phyloP scores from a whole-genome alignment of 2,329 filamentous ascomycete genomes.

The Colletotrichum musicola region DNA sequence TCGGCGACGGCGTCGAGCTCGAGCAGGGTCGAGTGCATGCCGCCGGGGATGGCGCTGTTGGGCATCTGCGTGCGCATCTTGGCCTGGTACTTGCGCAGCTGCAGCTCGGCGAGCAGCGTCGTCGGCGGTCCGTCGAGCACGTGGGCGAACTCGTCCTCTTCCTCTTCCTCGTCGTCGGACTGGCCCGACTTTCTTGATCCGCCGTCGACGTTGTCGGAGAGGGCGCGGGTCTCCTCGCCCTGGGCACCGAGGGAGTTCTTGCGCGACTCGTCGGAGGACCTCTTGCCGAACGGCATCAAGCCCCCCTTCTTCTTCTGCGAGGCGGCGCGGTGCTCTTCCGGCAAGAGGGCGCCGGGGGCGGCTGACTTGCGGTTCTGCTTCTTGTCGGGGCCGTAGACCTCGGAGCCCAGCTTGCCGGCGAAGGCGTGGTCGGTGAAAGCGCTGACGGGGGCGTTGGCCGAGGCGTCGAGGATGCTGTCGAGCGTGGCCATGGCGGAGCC shows the following conservation, averaged over 20 bases:
- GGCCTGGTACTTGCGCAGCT: conserved; percentile 90
- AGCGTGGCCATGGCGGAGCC: conserved; percentile 90
- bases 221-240: conserved; percentile 43
- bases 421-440: conserved; percentile 93
- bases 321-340: conserved; percentile 37
- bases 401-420: conserved; percentile 79
- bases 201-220: conserved; percentile 43
- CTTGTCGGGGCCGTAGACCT: conserved; percentile 75
- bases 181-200: conserved; percentile 46
- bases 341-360: conserved; percentile 45
- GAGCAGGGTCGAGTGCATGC: conserved; percentile 91
- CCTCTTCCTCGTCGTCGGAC: conserved; percentile 53
- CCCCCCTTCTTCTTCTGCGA: conserved; percentile 62
- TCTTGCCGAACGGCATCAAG: conserved; percentile 61
- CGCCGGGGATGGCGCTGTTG: conserved; percentile 73
- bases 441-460: conserved; percentile 85
- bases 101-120: conserved; percentile 91
- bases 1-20: conserved; percentile 93
- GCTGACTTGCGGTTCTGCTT: conserved; percentile 57
- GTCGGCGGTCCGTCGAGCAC: conserved; percentile 79
- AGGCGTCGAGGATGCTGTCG: conserved; percentile 92
- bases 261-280: conserved; percentile 43
- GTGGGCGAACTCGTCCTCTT: conserved; percentile 42
- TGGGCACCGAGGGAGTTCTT: conserved; percentile 29
- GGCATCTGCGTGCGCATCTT: conserved; percentile 81